Evolutionary conservation across 2,329 filamentous ascomycete genomes (phyloP), one percentile per base, ranked within the genome.

Genomic region (Botryotinia calthae): DNA sequence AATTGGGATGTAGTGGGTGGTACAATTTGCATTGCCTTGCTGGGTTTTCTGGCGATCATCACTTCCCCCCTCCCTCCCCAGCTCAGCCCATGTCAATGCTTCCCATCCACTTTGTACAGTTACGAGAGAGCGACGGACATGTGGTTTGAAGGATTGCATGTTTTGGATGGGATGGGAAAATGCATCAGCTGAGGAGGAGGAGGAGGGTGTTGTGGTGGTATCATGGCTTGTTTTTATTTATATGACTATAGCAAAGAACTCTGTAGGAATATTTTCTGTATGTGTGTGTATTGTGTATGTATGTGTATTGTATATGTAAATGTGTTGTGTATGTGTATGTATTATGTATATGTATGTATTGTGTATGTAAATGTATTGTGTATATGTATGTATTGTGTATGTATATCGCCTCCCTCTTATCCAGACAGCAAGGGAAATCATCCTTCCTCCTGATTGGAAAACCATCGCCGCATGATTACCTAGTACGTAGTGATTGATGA

Each of bases 1-100:
- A 51, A 51, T 66, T 66, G 62, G 40, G 46, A 40, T 54, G 31
- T 20, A 28, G 16, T 54, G 51, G 46, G 40, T 54, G 22, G 25
- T 64, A 65, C 42, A 44, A 44, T 64, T 64, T 54, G n/a, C n/a
- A 20, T 48, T 64, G 37, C 63, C 44, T 65, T 65, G 31, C 44
- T 65, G n/a, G 63, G 44, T 51, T 48, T n/a, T 48, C 4, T 66
- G 64, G 16, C 64, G 64, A 66, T 66, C 46, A 66, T 54, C 46
- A 66, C 25, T 40, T 25, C 22, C 44, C 63, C 61, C 18, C 10
- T 9, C 56, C 56, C 56, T 34, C 28, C 28, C 46, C 31, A 66
- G 64, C 31, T 66, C 64, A 66, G 64, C 46, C 46, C 64, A 66
- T 66, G 64, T 66, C 64, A 66, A 66, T 66, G 46, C 64, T 54